phyloP scores from a whole-genome alignment of 768 basidiomycete species.

The Pleurotus salmoneostramineus region DNA sequence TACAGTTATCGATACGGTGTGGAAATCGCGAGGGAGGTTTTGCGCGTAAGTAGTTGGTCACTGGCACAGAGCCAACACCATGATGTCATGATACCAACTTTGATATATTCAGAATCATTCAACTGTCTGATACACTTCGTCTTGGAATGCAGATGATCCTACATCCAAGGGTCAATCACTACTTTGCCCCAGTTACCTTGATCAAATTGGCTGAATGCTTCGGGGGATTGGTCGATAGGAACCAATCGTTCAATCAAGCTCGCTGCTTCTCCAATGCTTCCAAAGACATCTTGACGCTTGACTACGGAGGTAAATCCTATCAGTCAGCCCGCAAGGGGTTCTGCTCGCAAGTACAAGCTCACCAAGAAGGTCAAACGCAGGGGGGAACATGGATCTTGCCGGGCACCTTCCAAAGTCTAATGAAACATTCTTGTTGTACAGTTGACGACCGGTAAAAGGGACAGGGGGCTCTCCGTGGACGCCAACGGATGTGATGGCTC shows the following conservation, averaged over 20 bases:
- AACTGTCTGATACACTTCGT: background rate
- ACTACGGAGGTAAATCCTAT: slow-evolving; percentile 23
- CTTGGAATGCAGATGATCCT: background rate
- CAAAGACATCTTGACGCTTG: slow-evolving; percentile 70
- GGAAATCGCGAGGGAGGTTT: no score
- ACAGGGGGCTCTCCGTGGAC: slow-evolving; percentile 55
- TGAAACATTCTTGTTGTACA: slow-evolving; percentile 78
- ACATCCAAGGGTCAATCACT: slow-evolving; percentile 72
- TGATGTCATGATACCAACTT: no score
- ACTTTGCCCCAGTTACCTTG: slow-evolving; percentile 73
- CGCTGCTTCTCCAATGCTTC: slow-evolving; percentile 55
- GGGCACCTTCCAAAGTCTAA: slow-evolving; percentile 82
- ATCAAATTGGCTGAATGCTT: slow-evolving; percentile 65
- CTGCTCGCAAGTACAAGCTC: slow-evolving; percentile 8
- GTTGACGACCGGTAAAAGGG: slow-evolving; percentile 51
- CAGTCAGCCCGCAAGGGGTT: background rate
- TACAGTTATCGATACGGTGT: no score
- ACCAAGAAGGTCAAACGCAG: slow-evolving; percentile 65
- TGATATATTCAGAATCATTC: no score
- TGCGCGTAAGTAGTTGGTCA: no score
- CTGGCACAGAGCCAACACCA: no score
- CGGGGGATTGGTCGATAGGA: slow-evolving; percentile 48
- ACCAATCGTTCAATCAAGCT: slow-evolving; percentile 72
- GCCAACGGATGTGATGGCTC: slow-evolving; percentile 71
- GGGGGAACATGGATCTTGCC: slow-evolving; percentile 71